These are phyloP conservation scores for Aspergillus piperis DNA, from an alignment of 2,329 filamentous ascomycete species.

Conservation along the genomic window DNA sequence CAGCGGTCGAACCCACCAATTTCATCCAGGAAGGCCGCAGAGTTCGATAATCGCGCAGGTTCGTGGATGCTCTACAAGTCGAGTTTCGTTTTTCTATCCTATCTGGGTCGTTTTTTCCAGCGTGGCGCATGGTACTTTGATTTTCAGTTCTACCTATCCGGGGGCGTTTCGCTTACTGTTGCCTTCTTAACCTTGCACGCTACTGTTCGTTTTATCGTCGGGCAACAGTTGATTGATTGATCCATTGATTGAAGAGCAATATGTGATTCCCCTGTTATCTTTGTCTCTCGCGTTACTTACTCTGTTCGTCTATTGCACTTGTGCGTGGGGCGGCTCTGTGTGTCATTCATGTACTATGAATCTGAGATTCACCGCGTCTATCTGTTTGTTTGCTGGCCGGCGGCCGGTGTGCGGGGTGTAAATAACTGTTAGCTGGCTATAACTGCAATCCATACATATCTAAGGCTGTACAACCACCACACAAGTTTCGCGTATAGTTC, in stretches of 20 bases:
- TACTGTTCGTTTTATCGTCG: constrained; percentile 2
- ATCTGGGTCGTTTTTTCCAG: neutral
- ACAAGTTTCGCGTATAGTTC: too few species aligned
- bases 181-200: neutral
- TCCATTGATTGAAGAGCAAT: neutral
- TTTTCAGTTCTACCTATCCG: neutral
- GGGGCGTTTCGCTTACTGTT: constrained; percentile 6
- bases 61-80: constrained; percentile 17
- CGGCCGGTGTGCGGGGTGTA: constrained; percentile 5
- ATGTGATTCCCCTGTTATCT: constrained; percentile 21
- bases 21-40: neutral
- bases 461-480: neutral
- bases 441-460: constrained; percentile 11
- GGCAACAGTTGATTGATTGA: constrained; percentile 3
- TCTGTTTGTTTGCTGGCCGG: neutral
- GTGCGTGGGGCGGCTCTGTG: constrained; percentile 8
- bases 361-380: neutral
- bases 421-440: constrained; percentile 3
- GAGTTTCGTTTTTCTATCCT: neutral
- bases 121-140: constrained; percentile 7
- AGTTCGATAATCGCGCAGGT: constrained; percentile 17
- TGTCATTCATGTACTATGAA: constrained; percentile 8
- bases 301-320: constrained; percentile 8
- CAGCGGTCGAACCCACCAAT: neutral
- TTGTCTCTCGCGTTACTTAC: constrained; percentile 1